Base-by-base conservation (phyloP, 108 stramenopile genomes). In the Fragilariopsis cylindrus region DNA sequence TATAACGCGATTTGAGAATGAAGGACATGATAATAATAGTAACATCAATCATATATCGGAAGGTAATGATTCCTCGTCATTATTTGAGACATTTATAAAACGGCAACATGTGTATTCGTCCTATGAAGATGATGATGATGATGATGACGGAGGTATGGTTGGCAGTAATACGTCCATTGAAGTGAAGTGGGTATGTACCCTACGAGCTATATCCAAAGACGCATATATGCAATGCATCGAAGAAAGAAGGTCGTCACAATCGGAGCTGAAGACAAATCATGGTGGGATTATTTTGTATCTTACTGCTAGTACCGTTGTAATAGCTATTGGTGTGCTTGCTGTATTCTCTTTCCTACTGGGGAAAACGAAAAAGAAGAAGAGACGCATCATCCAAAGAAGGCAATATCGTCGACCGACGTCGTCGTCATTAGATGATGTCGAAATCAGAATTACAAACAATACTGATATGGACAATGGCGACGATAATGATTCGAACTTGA, bases 171-270 rank as follows among this genome's bases (percentile, higher is more conserved):
- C 8, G 9, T 42, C 43, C 62, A 41, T 40, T 11, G 19, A 45
- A 44, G 40, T 63, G 7, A 48, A 68, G 12, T 68, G 67, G 67
- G 12, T 68, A 6, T 68, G 67, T 48, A 68, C 67, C 5, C 48
- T 68, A 2, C 48, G 30, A 18, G 67, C 67, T 3, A 4, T 21
- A 16, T 49, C 67, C 49, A 19, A 48, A 47, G 48, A 52, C 8
- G 19, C n/a, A 16, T 68, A 68, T 12, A 5, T 4, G 7, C 18
- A 5, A n/a, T 68, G 67, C 43, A 12, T 63, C 7, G 62, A 63
- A 41, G 58, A 30, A 60, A 11, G 21, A 19, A 4, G 8, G 18
- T 11, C 16, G n/a, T 30, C 58, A 0, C 3, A 13, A 9, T 30
- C 58, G 0, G 58, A 6, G 5, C 40, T 4, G 4, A 60, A 5